Evolutionary conservation across 129 eudicot genomes (phyloP).

Genomic region (Erigeron canadensis): DNA sequence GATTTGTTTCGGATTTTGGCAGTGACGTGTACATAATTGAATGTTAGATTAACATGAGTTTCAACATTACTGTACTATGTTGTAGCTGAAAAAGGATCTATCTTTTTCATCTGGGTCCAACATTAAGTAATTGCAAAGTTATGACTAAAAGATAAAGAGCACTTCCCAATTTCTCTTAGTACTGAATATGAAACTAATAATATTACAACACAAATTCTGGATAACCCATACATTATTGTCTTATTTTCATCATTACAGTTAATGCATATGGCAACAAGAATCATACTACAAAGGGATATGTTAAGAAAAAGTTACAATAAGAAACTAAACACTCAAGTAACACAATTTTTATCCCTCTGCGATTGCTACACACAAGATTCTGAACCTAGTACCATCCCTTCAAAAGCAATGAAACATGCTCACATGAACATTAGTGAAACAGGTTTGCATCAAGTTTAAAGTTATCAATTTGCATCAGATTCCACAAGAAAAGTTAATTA

Average conservation of each 20-base stretch:
- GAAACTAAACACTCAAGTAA: neutral
- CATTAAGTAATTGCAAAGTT: conserved; percentile 15
- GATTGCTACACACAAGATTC: conserved; percentile 21
- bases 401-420: conserved; percentile 21
- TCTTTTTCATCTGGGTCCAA: conserved; percentile 2
- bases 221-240: conserved; percentile 18
- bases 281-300: conserved; percentile 6
- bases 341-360: neutral
- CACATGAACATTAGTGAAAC: conserved; percentile 5
- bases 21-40: conserved; percentile 5
- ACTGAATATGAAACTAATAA: conserved; percentile 1
- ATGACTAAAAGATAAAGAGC: conserved; percentile 11
- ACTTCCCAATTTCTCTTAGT: conserved; percentile 7
- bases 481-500: conserved; percentile 4
- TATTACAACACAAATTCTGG: conserved; percentile 21
- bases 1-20: conserved; percentile 1
- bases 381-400: conserved; percentile 23
- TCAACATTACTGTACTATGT: conserved; percentile 1
- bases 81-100: neutral
- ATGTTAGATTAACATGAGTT: neutral
- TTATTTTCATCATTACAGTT: conserved; percentile 16
- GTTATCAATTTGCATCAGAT: conserved; percentile 14
- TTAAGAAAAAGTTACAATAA: conserved; percentile 13
- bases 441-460: conserved; percentile 17
- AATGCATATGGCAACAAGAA: conserved; percentile 17